phyloP scores from a whole-genome alignment of 495 filamentous ascomycete genomes.

The Hypoxylon fragiforme region DNA sequence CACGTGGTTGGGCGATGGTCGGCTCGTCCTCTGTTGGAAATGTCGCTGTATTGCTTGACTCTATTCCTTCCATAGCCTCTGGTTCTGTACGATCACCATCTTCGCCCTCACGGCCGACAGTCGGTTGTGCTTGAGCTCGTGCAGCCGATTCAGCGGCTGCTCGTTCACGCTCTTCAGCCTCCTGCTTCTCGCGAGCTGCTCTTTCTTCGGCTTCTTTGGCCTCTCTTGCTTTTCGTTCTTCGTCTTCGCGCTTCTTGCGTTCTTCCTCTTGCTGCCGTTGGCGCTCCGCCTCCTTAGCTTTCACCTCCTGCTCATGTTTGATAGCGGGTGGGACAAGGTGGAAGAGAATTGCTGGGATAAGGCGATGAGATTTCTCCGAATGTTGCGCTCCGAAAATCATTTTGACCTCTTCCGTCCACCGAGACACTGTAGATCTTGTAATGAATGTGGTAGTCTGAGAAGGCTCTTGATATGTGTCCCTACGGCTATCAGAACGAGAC shows the following conservation, averaged over 20 bases:
- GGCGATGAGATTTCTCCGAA: slow-evolving; percentile 69
- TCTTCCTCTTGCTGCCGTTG: slow-evolving; percentile 71
- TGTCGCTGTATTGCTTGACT: slow-evolving; percentile 54
- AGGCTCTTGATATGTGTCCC: slow-evolving; percentile 51
- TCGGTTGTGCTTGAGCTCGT: slow-evolving; percentile 34
- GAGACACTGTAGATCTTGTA: slow-evolving; percentile 65
- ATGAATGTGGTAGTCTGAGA: slow-evolving; percentile 69
- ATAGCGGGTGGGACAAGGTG: slow-evolving; percentile 83
- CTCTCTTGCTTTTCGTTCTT: slow-evolving; percentile 57
- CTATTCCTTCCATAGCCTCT: slow-evolving; percentile 87
- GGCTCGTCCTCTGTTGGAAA: slow-evolving; percentile 37
- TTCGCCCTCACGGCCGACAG: slow-evolving; percentile 22
- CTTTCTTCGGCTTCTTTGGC: slow-evolving; percentile 65
- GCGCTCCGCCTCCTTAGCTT: slow-evolving; percentile 60
- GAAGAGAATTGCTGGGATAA: slow-evolving; percentile 69
- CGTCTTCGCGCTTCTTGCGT: slow-evolving; percentile 57
- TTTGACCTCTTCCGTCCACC: slow-evolving; percentile 91
- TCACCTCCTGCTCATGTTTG: slow-evolving; percentile 68
- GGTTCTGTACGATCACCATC: slow-evolving; percentile 39
- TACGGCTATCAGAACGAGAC: slow-evolving; percentile 43
- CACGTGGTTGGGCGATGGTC: slow-evolving; percentile 51
- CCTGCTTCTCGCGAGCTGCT: slow-evolving; percentile 55
- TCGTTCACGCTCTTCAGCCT: slow-evolving; percentile 59
- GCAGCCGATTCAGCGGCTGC: slow-evolving; percentile 49
- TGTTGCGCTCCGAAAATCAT: slow-evolving; percentile 74